Base-by-base conservation (phyloP, 2,329 filamentous ascomycete species). In the Paradendryphiella salina region DNA sequence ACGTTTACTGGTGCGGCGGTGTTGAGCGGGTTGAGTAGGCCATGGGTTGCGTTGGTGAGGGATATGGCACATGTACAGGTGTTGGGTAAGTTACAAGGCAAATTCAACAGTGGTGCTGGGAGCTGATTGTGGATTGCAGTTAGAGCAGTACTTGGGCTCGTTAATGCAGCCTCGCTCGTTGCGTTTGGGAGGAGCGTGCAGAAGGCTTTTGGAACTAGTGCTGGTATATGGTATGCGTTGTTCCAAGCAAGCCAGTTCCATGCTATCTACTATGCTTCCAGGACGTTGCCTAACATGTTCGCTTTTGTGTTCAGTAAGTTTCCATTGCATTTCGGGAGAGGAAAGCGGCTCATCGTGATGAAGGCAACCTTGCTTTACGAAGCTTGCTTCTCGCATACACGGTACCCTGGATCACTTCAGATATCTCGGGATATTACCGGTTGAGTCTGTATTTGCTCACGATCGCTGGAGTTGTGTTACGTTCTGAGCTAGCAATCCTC, bases 241-340 rank as follows among this genome's bases (percentile, higher is more conserved):
- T 79, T 97, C 46, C 87, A 91, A 67, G 83, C 84, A 1, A 87
- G 85, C 72, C 93, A 97, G 73, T 99, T 99, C 67, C 94, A 99
- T 75, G 77, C 96, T 54, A 81, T 94, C 55, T 99, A 90, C 74
- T 99, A 99, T 77, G 87, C 92, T 11, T 94, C 91, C 13, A 82
- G 94, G 54, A 94, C 91, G 2, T 76, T 99, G 59, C 94, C 94
- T 1, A 99, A 99, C 71, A 96, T 95, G 88, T 96, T 96, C 75
- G 92, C 94, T 15, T 94, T 97, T 76, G 84, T 85, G 8, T 76
- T 96, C 51, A 90, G 87, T 93, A 78, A 74, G 86, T 80, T 29
- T 10, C 1, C 1, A 15, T 13, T 1, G 5, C 26, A 5, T 14
- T 20, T 8, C 10, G 9, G 18, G 13, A 13, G 14, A 5, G 11